Conservation (phyloP, 2,329 filamentous ascomycete species). For the Ustulina deusta region DNA sequence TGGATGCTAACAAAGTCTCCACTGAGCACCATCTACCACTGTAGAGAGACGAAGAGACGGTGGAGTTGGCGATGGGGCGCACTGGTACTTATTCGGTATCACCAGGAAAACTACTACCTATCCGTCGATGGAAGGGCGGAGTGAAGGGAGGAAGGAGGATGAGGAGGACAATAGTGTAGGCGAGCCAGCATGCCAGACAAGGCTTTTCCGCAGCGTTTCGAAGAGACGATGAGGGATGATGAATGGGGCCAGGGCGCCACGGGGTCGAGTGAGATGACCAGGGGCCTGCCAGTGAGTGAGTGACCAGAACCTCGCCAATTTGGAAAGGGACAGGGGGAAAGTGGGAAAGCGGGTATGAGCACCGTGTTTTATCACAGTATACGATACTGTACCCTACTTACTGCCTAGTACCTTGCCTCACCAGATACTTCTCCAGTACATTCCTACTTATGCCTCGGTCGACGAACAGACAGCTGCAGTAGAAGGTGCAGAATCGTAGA, state of each 20-base stretch:
- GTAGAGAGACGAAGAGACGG: conserved; percentile 11
- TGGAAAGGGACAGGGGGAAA: conserved; percentile 25
- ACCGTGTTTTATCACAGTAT: no score
- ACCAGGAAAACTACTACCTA: background rate
- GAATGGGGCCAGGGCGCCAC: conserved; percentile 34
- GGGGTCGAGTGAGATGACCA: conserved; percentile 37
- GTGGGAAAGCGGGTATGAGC: conserved; percentile 9
- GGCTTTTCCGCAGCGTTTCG: conserved; percentile 37
- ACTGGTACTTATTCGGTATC: background rate
- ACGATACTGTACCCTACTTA: no score
- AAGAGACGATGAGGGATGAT: conserved; percentile 39
- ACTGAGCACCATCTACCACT: conserved; percentile 9
- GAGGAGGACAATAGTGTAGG: conserved; percentile 2
- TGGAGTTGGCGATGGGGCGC: conserved; percentile 10
- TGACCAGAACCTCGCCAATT: conserved; percentile 19
- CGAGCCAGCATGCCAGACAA: conserved; percentile 28
- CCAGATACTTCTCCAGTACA: no score
- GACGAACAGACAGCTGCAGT: no score
- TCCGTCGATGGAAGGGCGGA: background rate
- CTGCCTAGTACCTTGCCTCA: no score
- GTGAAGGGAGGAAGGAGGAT: conserved; percentile 8
- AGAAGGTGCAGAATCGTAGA: no score
- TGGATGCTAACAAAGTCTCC: conserved; percentile 18
- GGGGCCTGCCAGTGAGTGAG: conserved; percentile 13
- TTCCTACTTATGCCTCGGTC: no score